Evolutionary conservation across 257 asterid genomes (phyloP).

Genomic region (Linaria vulgaris): DNA sequence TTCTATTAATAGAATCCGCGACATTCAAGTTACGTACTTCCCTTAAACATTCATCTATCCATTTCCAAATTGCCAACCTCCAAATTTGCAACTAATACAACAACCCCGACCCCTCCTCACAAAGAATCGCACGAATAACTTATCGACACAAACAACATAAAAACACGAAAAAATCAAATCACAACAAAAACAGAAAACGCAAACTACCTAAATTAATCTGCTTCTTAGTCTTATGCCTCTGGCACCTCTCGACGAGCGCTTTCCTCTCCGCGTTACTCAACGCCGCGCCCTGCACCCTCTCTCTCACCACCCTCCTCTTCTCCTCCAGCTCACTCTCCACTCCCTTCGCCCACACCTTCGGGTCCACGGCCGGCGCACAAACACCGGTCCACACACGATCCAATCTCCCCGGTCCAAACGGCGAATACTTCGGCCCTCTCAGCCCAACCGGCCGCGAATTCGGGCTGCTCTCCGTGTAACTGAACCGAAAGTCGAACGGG

Average conservation of each 20-base stretch:
- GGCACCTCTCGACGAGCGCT: slow-evolving; percentile 63
- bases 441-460: slow-evolving; percentile 78
- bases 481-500: slow-evolving; percentile 93
- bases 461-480: slow-evolving; percentile 85
- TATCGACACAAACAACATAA: neutral
- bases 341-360: slow-evolving; percentile 52
- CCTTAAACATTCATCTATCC: neutral
- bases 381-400: slow-evolving; percentile 91
- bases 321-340: slow-evolving; percentile 62
- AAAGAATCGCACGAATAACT: neutral
- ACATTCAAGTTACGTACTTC: neutral
- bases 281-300: slow-evolving; percentile 62
- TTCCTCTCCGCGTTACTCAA: slow-evolving; percentile 79
- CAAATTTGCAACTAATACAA: no score
- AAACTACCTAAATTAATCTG: slow-evolving; percentile 84
- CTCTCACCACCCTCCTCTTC: slow-evolving; percentile 60
- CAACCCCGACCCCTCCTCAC: neutral
- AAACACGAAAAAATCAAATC: neutral
- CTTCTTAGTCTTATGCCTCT: slow-evolving; percentile 64
- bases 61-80: no score
- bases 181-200: neutral
- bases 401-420: slow-evolving; percentile 84
- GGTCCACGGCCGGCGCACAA: slow-evolving; percentile 90
- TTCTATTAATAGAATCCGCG: neutral
- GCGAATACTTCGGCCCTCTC: slow-evolving; percentile 92